A percentile compares a stretch with the other conserved stretches of the same genome.
Evolutionary conservation across 2,329 filamentous ascomycete genomes (phyloP).

Genomic region (Pseudocercospora crystallina): DNA sequence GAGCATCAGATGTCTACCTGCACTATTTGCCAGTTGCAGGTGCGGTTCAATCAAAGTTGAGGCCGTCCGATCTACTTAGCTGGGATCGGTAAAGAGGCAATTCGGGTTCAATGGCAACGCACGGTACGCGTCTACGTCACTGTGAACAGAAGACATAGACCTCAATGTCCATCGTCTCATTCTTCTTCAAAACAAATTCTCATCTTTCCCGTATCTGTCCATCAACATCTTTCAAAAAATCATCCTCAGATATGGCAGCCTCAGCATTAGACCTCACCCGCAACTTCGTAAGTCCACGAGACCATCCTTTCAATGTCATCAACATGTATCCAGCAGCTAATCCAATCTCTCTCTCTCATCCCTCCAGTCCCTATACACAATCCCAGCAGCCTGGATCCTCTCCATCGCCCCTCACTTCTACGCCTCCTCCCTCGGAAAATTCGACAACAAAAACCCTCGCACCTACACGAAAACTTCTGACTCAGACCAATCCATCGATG

Average conservation of each 20-base stretch:
- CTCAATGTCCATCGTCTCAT: background rate
- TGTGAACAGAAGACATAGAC: background rate
- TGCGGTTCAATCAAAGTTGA: too few species aligned
- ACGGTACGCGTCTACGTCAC: background rate
- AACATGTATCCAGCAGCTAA: background rate
- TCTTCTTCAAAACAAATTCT: background rate
- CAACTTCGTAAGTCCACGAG: constrained; percentile 13
- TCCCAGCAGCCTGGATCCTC: constrained; percentile 35
- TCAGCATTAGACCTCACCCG: constrained; percentile 12
- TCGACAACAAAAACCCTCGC: constrained; percentile 19
- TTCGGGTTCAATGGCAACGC: background rate
- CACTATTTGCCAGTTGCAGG: too few species aligned
- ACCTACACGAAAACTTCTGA: constrained; percentile 13
- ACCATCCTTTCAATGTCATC: too few species aligned
- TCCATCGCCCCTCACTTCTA: constrained; percentile 38
- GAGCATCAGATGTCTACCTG: too few species aligned
- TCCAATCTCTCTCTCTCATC: too few species aligned
- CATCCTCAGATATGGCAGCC: constrained; percentile 10
- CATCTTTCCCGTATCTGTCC: background rate
- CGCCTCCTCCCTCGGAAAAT: constrained; percentile 23
- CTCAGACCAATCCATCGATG: constrained; percentile 19
- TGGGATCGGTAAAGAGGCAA: background rate
- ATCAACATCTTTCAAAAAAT: background rate
- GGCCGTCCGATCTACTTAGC: background rate
- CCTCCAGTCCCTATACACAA: constrained; percentile 27